Percentiles rank a stretch among this genome's conserved stretches.
Conservation (phyloP, 148 eudicot species). For the Fagopyrum esculentum region DNA sequence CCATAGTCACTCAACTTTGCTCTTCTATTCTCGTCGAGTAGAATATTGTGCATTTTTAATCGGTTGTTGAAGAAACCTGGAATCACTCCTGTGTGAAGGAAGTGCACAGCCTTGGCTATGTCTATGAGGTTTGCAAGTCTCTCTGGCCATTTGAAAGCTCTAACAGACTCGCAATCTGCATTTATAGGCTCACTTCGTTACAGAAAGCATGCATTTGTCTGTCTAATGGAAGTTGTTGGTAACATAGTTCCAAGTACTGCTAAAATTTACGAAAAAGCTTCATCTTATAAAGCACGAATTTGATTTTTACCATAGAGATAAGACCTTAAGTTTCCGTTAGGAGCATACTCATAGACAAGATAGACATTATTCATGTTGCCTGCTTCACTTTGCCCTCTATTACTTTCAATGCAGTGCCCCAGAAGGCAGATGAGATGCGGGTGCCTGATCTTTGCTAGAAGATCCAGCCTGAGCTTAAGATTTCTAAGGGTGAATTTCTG, state of each 20-base stretch:
- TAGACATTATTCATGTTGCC: conserved; percentile 36
- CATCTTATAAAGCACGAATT: conserved; percentile 2
- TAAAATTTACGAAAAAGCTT: too few relatives aligned
- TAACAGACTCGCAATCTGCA: conserved; percentile 29
- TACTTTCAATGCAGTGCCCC: conserved; percentile 54
- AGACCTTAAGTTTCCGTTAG: conserved; percentile 42
- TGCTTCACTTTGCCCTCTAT: conserved; percentile 22
- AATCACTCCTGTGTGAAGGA: conserved; percentile 67
- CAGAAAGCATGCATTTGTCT: not conserved
- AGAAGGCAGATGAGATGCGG: conserved; percentile 59
- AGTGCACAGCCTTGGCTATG: conserved; percentile 70
- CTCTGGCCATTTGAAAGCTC: conserved; percentile 55
- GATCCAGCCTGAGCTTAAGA: conserved; percentile 59
- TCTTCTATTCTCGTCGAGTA: conserved; percentile 50
- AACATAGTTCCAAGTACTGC: not conserved
- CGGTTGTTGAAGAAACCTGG: conserved; percentile 64
- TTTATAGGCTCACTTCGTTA: not conserved
- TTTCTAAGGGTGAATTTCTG: conserved; percentile 43
- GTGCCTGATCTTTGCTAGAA: conserved; percentile 63
- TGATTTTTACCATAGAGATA: conserved; percentile 40
- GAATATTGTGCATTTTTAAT: conserved; percentile 46
- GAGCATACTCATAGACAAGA: conserved; percentile 58
- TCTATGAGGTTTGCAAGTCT: conserved; percentile 51
- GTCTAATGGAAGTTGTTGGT: not conserved
- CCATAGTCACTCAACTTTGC: conserved; percentile 82